Evolutionary conservation across 73 alveolate genomes (phyloP), one percentile per base, ranked within the genome.

Genomic region (Tetrahymena elliotti): DNA sequence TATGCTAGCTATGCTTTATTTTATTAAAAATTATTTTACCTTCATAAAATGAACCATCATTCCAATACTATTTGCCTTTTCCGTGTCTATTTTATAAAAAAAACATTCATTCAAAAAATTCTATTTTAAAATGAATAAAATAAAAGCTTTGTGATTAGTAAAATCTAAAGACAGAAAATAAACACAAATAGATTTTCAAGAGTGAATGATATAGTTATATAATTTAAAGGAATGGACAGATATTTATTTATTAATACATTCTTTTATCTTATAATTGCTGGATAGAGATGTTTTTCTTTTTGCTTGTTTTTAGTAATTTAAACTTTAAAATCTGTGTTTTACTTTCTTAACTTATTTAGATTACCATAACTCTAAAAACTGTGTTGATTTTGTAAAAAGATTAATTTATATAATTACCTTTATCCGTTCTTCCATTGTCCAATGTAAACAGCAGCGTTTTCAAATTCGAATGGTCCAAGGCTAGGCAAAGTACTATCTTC

Each of bases 351-450:
- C n/a, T n/a, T n/a, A n/a, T n/a, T n/a, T n/a, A n/a, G n/a, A n/a
- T n/a, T 41, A 41, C 16, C 22, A 41, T 47, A 47, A 47, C 4
- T 47, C 27, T 47, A 47, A 47, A 38, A 47, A 47, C 1, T 47
- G 13, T 47, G 82, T 4, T 5, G 0, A 47, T 47, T 47, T 47
- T 18, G 20, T 15, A 47, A 47, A 5, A 12, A 12, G 20, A 8
- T 0, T 47, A 4, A 47, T 4, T 47, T 47, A 47, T 47, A 0
- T 6, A 47, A 18, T 68, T 68, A 68, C 88, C 88, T 68, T 93
- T 97, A 95, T 95, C 98, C 97, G 36, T 95, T 36, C 38, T 97
- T 96, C 99, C 99, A 98, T 95, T 98, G 96, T 0, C 99, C 99
- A 82, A 93, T 88, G 94, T 98, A 98, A 84, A 95, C 97, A 36